These are phyloP conservation scores for Phytophthora sansomeana DNA, from an alignment of 352 stramenopile species.

Conservation along the genomic window DNA sequence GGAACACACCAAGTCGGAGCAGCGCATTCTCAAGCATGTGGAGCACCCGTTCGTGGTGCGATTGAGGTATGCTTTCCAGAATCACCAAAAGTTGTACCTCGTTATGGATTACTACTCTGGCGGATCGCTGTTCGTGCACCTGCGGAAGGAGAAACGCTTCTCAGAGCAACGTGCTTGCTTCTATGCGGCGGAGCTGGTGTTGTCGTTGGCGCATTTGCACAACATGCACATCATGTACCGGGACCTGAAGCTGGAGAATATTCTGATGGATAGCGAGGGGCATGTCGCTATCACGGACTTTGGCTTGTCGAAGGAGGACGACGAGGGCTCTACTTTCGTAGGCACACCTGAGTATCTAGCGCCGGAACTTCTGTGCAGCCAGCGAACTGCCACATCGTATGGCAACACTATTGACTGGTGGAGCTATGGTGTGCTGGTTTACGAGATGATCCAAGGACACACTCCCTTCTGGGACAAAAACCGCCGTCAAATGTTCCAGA, in stretches of 20 bases:
- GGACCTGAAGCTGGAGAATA: slow-evolving; percentile 92
- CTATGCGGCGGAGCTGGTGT: slow-evolving; percentile 86
- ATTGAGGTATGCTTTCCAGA: slow-evolving; percentile 90
- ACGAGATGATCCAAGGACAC: slow-evolving; percentile 89
- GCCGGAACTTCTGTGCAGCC: slow-evolving; percentile 77
- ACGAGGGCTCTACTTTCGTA: slow-evolving; percentile 85
- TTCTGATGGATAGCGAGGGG: slow-evolving; percentile 87
- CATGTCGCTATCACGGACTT: slow-evolving; percentile 91
- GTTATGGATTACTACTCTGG: slow-evolving; percentile 93
- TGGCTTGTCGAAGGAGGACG: slow-evolving; percentile 88
- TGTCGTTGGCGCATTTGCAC: slow-evolving; percentile 87
- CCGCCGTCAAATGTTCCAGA: slow-evolving; percentile 87
- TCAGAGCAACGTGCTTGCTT: slow-evolving; percentile 75
- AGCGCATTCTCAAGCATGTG: slow-evolving; percentile 88
- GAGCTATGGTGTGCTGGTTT: slow-evolving; percentile 87
- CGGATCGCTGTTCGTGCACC: slow-evolving; percentile 86
- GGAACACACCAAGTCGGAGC: slow-evolving; percentile 90
- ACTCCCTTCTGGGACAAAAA: slow-evolving; percentile 90
- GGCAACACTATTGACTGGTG: slow-evolving; percentile 92
- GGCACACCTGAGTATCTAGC: slow-evolving; percentile 88
- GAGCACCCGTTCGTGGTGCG: slow-evolving; percentile 92
- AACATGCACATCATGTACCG: slow-evolving; percentile 91
- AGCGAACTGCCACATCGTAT: slow-evolving; percentile 78
- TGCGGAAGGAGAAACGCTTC: slow-evolving; percentile 83
- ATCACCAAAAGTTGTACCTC: slow-evolving; percentile 88